These are phyloP conservation scores for Smallanthus sonchifolius DNA, from an alignment of 129 eudicot species.

Conservation along the genomic window DNA sequence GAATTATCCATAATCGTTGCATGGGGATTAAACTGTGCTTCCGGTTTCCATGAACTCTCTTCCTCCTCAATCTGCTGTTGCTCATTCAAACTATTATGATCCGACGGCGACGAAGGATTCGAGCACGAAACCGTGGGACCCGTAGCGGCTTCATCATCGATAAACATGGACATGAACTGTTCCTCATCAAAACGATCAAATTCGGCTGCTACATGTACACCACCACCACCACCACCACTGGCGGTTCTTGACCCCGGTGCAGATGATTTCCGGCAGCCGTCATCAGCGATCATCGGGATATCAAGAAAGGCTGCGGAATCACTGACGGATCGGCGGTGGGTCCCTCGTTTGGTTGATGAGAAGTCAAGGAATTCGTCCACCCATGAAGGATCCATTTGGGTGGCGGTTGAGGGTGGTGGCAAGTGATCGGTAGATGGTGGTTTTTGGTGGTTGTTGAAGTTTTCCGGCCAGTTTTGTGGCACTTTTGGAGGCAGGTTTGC, in stretches of 20 bases:
- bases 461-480: slow-evolving; percentile 63
- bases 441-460: slow-evolving; percentile 49
- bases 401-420: slow-evolving; percentile 26
- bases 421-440: slow-evolving; percentile 42
- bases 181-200: slow-evolving; percentile 80
- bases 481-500: slow-evolving; percentile 88
- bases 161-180: slow-evolving; percentile 87
- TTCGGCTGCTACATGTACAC: not conserved
- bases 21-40: slow-evolving; percentile 32
- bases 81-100: slow-evolving; percentile 61
- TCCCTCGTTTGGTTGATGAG: slow-evolving; percentile 67
- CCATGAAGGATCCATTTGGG: slow-evolving; percentile 54
- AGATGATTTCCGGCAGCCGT: slow-evolving; percentile 34
- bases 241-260: slow-evolving; percentile 30
- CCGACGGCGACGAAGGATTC: slow-evolving; percentile 73
- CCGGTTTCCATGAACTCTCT: slow-evolving; percentile 54
- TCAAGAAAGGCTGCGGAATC: slow-evolving; percentile 86
- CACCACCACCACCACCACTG: slow-evolving; percentile 4
- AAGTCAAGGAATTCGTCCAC: slow-evolving; percentile 82
- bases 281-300: slow-evolving; percentile 29
- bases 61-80: slow-evolving; percentile 60
- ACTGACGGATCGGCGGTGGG: slow-evolving; percentile 73
- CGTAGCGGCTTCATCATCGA: slow-evolving; percentile 36
- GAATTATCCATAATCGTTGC: slow-evolving; percentile 37
- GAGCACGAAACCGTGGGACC: slow-evolving; percentile 55